phyloP scores from a whole-genome alignment of 345 rosid species.

The Rhizophora mangle region DNA sequence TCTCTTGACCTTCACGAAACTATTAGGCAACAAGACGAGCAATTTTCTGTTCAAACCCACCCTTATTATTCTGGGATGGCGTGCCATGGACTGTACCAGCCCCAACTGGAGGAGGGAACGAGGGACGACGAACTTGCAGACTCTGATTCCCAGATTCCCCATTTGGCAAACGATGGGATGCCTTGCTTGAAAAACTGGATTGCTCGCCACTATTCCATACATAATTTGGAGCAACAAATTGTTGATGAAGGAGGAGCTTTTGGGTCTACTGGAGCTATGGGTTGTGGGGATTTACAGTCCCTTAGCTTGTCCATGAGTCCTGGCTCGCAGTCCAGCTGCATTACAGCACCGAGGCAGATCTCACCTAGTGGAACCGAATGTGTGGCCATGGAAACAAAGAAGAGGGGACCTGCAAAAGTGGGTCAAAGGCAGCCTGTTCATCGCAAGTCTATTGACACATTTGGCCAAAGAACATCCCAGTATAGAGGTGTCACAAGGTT shows the following conservation, averaged over 20 bases:
- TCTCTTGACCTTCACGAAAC: constrained; percentile 34
- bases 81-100: constrained; percentile 34
- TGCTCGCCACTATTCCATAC: constrained; percentile 30
- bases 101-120: constrained; percentile 29
- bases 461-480: constrained; percentile 88
- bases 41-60: constrained; percentile 30
- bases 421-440: constrained; percentile 68
- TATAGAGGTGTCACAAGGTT: constrained; percentile 97
- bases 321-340: constrained; percentile 50
- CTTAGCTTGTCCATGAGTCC: constrained; percentile 52
- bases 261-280: constrained; percentile 17
- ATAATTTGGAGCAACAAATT: constrained; percentile 36
- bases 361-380: constrained; percentile 33
- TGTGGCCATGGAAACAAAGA: constrained; percentile 48
- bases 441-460: constrained; percentile 70
- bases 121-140: constrained; percentile 30
- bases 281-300: constrained; percentile 40
- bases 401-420: constrained; percentile 48
- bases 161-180: constrained; percentile 26
- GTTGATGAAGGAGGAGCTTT: constrained; percentile 24
- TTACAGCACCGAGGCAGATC: constrained; percentile 32
- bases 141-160: constrained; percentile 33
- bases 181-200: constrained; percentile 43
- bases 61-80: constrained; percentile 33
- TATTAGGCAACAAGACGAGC: constrained; percentile 31